Conservation (phyloP, 2,329 filamentous ascomycete species). For the Paecilomyces fulvus region DNA sequence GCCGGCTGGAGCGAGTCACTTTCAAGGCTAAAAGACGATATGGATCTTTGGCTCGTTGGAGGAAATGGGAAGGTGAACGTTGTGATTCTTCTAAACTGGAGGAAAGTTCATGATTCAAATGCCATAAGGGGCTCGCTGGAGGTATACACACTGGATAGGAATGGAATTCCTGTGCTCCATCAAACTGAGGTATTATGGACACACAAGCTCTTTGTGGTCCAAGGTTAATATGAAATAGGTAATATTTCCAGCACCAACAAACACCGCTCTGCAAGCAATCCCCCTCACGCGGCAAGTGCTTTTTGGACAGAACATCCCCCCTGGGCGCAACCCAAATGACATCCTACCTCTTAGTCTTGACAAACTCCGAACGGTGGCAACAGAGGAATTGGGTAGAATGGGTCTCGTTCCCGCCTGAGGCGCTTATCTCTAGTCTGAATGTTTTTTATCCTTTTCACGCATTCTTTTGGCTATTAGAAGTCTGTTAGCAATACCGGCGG, state of each 20-base stretch:
- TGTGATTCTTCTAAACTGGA: conserved; percentile 3
- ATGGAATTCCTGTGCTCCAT: background rate
- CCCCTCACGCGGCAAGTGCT: background rate
- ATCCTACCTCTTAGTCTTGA: background rate
- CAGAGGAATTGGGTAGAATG: background rate
- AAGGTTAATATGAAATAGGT: background rate
- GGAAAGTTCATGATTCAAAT: background rate
- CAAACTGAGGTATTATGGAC: background rate
- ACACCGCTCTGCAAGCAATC: background rate
- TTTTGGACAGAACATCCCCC: background rate
- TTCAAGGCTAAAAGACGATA: background rate
- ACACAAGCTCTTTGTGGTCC: background rate
- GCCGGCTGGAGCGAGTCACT: conserved; percentile 3
- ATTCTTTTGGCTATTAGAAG: too few relatives aligned
- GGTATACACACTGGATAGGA: background rate
- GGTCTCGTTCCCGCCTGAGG: background rate
- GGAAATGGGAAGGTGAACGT: background rate
- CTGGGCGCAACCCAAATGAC: background rate
- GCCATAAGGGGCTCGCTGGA: background rate
- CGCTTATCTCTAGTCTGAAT: too few relatives aligned
- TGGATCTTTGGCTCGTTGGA: conserved; percentile 3
- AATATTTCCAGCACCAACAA: conserved; percentile 1
- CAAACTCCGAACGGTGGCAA: background rate
- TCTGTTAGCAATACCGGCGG: too few relatives aligned
- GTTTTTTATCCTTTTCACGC: too few relatives aligned